Conservation (phyloP, 73 alveolate species). For the Symbiodinium natans region DNA sequence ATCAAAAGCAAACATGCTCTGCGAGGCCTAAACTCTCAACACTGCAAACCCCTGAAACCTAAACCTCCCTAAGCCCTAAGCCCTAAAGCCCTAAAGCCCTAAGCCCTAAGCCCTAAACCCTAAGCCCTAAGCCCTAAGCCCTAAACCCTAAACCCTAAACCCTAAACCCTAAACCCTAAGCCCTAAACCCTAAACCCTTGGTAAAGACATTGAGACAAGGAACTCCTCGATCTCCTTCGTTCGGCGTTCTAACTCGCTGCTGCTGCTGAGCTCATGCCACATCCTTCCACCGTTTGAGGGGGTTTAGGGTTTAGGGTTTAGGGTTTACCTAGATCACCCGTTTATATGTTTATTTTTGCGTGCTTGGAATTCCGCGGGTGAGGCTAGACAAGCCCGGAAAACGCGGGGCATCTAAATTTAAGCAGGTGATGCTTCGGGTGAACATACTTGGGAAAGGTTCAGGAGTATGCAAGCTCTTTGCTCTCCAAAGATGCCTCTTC, state of each 20-base stretch:
- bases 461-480: background rate
- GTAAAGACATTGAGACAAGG: background rate
- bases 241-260: slow-evolving; percentile 32
- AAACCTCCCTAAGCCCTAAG: too few relatives aligned
- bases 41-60: too few relatives aligned
- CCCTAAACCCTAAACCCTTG: too few relatives aligned
- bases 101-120: too few relatives aligned
- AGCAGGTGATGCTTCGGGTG: background rate
- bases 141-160: too few relatives aligned
- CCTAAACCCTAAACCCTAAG: too few relatives aligned
- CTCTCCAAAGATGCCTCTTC: background rate
- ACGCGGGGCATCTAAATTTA: background rate
- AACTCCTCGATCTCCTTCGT: slow-evolving; percentile 14
- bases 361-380: background rate
- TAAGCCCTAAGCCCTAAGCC: too few relatives aligned
- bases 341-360: background rate
- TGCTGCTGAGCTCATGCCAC: slow-evolving; percentile 31
- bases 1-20: too few relatives aligned
- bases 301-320: too few relatives aligned
- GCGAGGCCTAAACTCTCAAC: too few relatives aligned
- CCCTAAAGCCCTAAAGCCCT: too few relatives aligned
- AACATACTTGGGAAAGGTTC: too few relatives aligned
- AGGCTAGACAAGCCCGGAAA: background rate
- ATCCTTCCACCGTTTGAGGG: background rate
- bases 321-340: background rate